Evolutionary conservation across 768 basidiomycete genomes (phyloP), one percentile per base, ranked within the genome.

Genomic region (Boletus vermiculosoides): DNA sequence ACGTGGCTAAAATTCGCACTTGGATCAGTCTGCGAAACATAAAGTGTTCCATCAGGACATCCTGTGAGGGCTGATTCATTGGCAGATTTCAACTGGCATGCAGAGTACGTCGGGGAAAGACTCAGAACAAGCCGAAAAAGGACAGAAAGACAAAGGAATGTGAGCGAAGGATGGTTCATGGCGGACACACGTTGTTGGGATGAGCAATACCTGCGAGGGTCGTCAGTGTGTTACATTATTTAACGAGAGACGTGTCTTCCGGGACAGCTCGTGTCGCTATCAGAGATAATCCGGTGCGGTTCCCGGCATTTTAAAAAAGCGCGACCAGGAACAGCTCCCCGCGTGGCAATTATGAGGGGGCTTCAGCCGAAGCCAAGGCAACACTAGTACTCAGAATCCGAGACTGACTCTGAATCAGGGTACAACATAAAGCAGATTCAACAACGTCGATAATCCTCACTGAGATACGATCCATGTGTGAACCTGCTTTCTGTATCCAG

Each of bases 11-110:
- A 86, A 25, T 76, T 55, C 0, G 84, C 79, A 47, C 69, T 68
- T 0, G 65, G 55, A 63, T 86, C 79, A 5, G 66, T 78, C 33
- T 67, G 66, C 1, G 83, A 85, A 22, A 87, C 85, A 55, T 79
- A 86, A 4, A 87, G 69, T 0, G 85, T 87, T 11, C 81, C 83
- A 7, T 58, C n/a, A 0, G 83, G 83, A 63, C 86, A 87, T 10
- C 81, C 83, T 1, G 52, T 18, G 12, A 85, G 69, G 16, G 84
- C 79, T 4, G 80, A 80, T 4, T 65, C 45, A 0, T 67, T 63
- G 0, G 56, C 47, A 2, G 78, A 64, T 56, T 84, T 85, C 63
- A 80, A 61, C 61, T 87, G 85, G 61, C 85, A 87, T 4, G 70
- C 39, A 18, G 77, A 49, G 60, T 80, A 81, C 16, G 65, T 52